Conservation (phyloP, 1,284 basidiomycete species). For the Ganoderma lingzhi region DNA sequence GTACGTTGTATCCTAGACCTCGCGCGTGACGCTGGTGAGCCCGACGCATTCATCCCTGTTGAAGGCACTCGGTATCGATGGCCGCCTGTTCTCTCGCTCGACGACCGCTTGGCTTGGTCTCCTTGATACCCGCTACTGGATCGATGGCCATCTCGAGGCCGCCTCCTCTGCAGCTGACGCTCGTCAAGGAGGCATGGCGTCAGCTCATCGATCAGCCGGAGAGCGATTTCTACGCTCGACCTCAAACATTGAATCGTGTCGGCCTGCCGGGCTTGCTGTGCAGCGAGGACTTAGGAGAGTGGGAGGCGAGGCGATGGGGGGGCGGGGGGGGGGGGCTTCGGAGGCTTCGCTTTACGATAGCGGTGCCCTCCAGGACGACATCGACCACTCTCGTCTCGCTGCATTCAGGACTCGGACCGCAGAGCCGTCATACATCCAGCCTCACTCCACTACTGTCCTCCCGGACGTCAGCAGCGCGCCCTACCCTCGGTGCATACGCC, state of each 20-base stretch:
- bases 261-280: constrained; percentile 13
- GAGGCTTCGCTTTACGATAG: neutral
- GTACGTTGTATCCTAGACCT: constrained; percentile 11
- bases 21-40: neutral
- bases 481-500: constrained; percentile 5
- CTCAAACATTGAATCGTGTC: constrained; percentile 6
- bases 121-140: constrained; percentile 3
- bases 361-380: neutral
- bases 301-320: constrained; percentile 18
- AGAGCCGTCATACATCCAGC: neutral
- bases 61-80: constrained; percentile 18
- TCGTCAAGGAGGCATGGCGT: constrained; percentile 33
- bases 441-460: neutral
- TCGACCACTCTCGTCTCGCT: neutral
- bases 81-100: constrained; percentile 25
- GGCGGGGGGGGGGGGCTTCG: too few relatives aligned
- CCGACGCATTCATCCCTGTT: constrained; percentile 14
- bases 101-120: constrained; percentile 23
- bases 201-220: constrained; percentile 18
- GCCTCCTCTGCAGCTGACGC: neutral
- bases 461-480: neutral
- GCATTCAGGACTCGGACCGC: neutral
- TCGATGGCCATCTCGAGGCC: neutral
- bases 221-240: constrained; percentile 19
- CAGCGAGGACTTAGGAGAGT: constrained; percentile 19